Evolutionary conservation across 805 yeast species (phyloP).

Genomic region (Saccharomycopsis babjevae): DNA sequence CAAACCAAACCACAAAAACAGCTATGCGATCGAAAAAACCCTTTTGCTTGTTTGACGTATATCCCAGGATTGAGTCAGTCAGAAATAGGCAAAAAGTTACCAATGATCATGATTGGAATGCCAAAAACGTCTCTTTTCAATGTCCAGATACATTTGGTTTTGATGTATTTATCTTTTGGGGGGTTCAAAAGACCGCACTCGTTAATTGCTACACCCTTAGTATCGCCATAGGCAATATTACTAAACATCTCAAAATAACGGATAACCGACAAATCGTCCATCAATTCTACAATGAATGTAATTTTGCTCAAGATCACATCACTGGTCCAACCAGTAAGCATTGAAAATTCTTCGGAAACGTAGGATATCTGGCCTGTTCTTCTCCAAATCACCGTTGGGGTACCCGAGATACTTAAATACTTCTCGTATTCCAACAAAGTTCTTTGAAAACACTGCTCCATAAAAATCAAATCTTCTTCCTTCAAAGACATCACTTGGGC

Average conservation of each 20-base stretch:
- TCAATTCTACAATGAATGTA: constrained; percentile 65
- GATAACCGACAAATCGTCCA: constrained; percentile 80
- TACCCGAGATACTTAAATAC: constrained; percentile 75
- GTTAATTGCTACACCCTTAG: constrained; percentile 78
- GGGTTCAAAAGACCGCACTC: constrained; percentile 72
- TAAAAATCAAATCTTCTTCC: constrained; percentile 84
- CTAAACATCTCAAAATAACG: constrained; percentile 82
- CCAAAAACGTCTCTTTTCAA: constrained; percentile 92
- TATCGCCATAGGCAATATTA: constrained; percentile 83
- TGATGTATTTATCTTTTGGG: constrained; percentile 36
- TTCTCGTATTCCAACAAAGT: constrained; percentile 82
- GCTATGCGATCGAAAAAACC: background rate
- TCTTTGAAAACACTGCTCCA: constrained; percentile 94
- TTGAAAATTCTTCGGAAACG: constrained; percentile 88
- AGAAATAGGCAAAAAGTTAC: constrained; percentile 75
- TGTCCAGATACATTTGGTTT: constrained; percentile 86
- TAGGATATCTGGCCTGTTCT: constrained; percentile 92
- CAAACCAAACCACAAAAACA: background rate
- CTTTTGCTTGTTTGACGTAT: background rate
- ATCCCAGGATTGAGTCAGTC: background rate
- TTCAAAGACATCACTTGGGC: constrained; percentile 84
- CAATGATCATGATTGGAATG: constrained; percentile 93
- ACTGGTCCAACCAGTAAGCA: constrained; percentile 82
- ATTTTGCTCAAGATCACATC: constrained; percentile 56
- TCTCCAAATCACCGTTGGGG: constrained; percentile 94